Percentiles rank a stretch among this genome's conserved stretches.
phyloP scores from a whole-genome alignment of 106 monocot genomes.

The Chionographis japonica region DNA sequence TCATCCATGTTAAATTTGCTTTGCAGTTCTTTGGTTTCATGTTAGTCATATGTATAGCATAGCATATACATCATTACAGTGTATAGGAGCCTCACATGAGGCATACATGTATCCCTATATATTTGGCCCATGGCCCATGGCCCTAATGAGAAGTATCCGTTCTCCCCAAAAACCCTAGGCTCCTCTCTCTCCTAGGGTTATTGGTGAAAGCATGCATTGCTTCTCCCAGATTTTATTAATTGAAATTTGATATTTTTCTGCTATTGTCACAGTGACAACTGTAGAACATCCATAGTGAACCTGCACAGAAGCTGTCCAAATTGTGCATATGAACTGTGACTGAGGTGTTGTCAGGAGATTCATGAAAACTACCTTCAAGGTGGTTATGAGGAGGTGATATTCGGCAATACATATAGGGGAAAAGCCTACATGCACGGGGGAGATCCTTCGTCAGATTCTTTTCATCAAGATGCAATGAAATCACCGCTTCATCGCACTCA shows the following conservation, averaged over 20 bases:
- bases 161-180: too few species aligned
- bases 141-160: too few species aligned
- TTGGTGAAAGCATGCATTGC: too few species aligned
- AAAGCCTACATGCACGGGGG: conserved; percentile 58
- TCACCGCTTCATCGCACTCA: background rate
- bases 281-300: conserved; percentile 68
- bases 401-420: conserved; percentile 23
- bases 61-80: too few species aligned
- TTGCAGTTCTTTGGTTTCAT: background rate
- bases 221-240: background rate
- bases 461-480: background rate
- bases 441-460: conserved; percentile 2
- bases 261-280: conserved; percentile 47
- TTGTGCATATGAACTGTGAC: conserved; percentile 75
- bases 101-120: too few species aligned
- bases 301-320: conserved; percentile 53
- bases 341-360: conserved; percentile 57
- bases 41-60: background rate
- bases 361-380: conserved; percentile 27
- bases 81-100: too few species aligned
- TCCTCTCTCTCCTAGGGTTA: too few species aligned
- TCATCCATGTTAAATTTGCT: background rate
- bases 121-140: too few species aligned
- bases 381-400: conserved; percentile 11
- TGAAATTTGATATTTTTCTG: background rate